These are phyloP conservation scores for Fusarium sp. DNA, from an alignment of 2,329 filamentous ascomycete genomes.

Conservation along the genomic window DNA sequence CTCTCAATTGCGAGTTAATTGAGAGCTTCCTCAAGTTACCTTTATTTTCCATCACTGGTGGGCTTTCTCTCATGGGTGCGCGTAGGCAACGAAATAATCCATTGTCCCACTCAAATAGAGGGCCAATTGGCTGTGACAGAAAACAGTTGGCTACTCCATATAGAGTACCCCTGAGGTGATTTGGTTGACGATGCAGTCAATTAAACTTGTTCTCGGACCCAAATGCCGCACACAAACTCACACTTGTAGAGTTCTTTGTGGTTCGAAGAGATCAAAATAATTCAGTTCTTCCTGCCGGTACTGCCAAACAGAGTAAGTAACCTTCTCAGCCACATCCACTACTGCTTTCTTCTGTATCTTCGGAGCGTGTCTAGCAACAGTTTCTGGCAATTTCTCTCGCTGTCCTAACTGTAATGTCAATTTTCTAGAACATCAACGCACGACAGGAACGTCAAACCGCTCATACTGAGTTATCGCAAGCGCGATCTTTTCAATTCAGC, in stretches of 20 bases:
- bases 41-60: background rate
- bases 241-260: background rate
- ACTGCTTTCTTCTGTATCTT: background rate
- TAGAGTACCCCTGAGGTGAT: background rate
- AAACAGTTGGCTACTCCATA: too few relatives aligned
- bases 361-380: background rate
- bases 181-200: background rate
- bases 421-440: background rate
- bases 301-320: background rate
- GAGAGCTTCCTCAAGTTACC: background rate
- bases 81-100: background rate
- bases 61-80: background rate
- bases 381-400: background rate
- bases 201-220: background rate
- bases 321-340: background rate
- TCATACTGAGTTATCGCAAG: background rate
- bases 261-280: background rate
- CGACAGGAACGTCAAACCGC: background rate
- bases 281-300: too few relatives aligned
- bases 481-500: background rate
- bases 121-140: background rate
- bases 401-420: background rate
- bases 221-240: background rate
- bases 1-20: background rate
- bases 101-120: background rate